Evolutionary conservation across 306 rosid species (phyloP).

Genomic region (Heteromeles arbutifolia): DNA sequence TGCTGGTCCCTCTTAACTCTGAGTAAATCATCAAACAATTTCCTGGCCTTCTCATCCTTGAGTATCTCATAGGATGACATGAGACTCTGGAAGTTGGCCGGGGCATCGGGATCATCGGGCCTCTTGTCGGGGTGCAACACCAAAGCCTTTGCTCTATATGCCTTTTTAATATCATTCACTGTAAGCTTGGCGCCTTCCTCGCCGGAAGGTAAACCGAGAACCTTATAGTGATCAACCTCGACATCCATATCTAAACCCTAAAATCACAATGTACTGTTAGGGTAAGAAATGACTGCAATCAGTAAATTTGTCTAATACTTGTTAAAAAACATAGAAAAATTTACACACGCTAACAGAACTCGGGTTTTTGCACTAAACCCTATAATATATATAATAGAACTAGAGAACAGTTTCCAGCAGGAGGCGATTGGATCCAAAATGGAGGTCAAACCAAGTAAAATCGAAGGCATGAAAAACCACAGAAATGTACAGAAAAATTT

Average conservation of each 20-base stretch:
- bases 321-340: background rate
- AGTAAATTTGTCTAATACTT: background rate
- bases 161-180: constrained; percentile 64
- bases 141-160: constrained; percentile 66
- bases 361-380: too few species aligned
- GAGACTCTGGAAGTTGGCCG: constrained; percentile 54
- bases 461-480: background rate
- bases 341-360: too few species aligned
- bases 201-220: constrained; percentile 76
- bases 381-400: too few species aligned
- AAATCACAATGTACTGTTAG: background rate
- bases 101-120: constrained; percentile 74
- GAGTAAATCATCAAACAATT: constrained; percentile 61
- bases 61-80: constrained; percentile 76
- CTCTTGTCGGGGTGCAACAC: constrained; percentile 91
- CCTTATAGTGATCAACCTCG: constrained; percentile 49
- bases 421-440: background rate
- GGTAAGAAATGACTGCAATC: background rate
- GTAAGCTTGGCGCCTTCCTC: constrained; percentile 71
- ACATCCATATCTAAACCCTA: constrained; percentile 36
- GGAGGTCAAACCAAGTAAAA: background rate
- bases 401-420: background rate
- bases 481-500: background rate
- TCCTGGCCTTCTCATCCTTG: constrained; percentile 73
- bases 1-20: constrained; percentile 65